phyloP scores from a whole-genome alignment of 495 filamentous ascomycete species.

The Amphirosellinia nigrospora region DNA sequence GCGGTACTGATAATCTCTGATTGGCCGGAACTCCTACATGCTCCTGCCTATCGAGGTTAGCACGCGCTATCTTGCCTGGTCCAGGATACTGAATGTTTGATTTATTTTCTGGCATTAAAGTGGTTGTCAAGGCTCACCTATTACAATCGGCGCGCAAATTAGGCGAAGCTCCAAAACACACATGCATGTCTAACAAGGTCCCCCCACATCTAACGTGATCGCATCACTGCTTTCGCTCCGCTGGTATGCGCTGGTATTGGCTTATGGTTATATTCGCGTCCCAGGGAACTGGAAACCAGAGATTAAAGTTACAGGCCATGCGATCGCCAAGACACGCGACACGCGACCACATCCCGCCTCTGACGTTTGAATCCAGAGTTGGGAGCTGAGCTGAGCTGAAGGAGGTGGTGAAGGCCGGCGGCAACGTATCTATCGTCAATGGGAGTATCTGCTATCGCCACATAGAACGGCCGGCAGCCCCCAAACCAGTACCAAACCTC shows the following conservation, averaged over 20 bases:
- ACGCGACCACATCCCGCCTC: background rate
- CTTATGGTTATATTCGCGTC: background rate
- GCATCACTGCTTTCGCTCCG: background rate
- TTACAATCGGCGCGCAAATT: background rate
- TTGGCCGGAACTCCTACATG: background rate
- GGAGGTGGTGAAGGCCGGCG: background rate
- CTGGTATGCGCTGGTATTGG: slow-evolving; percentile 5
- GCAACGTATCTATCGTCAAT: background rate
- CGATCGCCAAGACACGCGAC: slow-evolving; percentile 21
- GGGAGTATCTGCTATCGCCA: background rate
- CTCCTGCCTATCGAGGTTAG: background rate
- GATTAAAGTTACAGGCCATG: slow-evolving; percentile 2
- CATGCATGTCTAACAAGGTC: background rate
- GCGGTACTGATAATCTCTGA: too few relatives aligned
- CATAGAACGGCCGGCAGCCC: background rate
- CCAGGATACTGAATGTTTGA: too few relatives aligned
- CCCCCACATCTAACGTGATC: background rate
- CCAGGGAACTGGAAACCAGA: slow-evolving; percentile 15
- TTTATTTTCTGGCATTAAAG: too few relatives aligned
- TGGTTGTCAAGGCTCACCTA: background rate
- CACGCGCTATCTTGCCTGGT: too few relatives aligned
- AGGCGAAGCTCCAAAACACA: background rate
- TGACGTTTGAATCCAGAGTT: background rate
- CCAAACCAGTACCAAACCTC: background rate
- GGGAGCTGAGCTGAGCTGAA: background rate